These are phyloP conservation scores for Vitis cinerea DNA, from an alignment of 164 flowering plant species.

Conservation along the genomic window DNA sequence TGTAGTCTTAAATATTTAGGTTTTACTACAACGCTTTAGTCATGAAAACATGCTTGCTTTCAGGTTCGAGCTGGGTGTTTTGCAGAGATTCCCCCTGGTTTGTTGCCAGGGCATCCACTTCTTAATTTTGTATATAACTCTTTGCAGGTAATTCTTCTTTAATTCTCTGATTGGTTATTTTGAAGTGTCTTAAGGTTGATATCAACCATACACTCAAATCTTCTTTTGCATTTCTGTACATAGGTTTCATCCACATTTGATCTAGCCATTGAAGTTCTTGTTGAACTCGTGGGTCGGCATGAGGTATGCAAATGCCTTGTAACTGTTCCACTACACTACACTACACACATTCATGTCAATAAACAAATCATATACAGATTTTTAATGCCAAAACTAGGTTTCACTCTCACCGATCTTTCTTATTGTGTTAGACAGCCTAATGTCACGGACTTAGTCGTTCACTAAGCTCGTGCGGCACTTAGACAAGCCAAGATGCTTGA, in stretches of 20 bases:
- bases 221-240: slow-evolving; percentile 4
- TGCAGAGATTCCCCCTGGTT: slow-evolving; percentile 59
- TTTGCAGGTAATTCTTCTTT: slow-evolving; percentile 54
- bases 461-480: no score
- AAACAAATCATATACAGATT: no score
- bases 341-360: background rate
- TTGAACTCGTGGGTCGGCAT: slow-evolving; percentile 80
- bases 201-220: background rate
- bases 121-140: slow-evolving; percentile 81
- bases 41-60: slow-evolving; percentile 5
- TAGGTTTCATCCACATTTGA: slow-evolving; percentile 83
- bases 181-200: background rate
- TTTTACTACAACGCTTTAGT: background rate
- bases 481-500: no score
- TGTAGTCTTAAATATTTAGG: background rate
- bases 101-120: slow-evolving; percentile 81
- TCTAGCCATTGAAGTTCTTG: slow-evolving; percentile 84
- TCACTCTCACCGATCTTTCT: no score
- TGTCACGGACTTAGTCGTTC: no score
- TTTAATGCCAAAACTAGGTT: no score
- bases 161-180: background rate
- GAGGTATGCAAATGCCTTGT: slow-evolving; percentile 54
- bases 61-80: slow-evolving; percentile 95
- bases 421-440: no score
- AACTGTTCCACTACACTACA: background rate